Evolutionary conservation across 2,329 filamentous ascomycete genomes (phyloP).

Genomic region (Neonectria ditissima): DNA sequence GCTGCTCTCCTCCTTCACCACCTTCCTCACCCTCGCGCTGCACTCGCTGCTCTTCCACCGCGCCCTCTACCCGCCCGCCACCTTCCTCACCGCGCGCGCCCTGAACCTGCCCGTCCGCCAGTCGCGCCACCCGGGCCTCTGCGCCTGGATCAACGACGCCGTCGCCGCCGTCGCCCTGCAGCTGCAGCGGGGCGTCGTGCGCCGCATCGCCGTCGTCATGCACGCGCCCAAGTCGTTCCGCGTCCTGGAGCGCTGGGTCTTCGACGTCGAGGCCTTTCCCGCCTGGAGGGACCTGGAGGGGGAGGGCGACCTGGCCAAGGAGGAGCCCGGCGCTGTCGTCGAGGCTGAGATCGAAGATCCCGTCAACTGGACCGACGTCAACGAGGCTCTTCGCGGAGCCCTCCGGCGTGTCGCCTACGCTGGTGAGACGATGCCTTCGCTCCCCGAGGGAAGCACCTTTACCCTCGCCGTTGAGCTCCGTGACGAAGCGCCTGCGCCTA

Average conservation of each 20-base stretch:
- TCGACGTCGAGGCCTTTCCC: conserved; percentile 68
- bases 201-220: conserved; percentile 62
- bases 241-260: conserved; percentile 72
- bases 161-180: conserved; percentile 78
- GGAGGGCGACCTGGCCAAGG: conserved; percentile 29
- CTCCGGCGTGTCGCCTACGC: conserved; percentile 72
- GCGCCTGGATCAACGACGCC: conserved; percentile 86
- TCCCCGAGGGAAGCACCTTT: conserved; percentile 77
- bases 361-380: conserved; percentile 70
- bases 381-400: conserved; percentile 78
- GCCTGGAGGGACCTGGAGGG: conserved; percentile 35
- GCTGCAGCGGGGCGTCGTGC: conserved; percentile 68
- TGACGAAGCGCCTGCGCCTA: conserved; percentile 68
- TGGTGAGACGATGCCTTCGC: conserved; percentile 64
- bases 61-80: conserved; percentile 78
- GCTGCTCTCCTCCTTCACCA: conserved; percentile 77
- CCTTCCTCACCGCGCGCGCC: conserved; percentile 83
- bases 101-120: conserved; percentile 89
- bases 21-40: conserved; percentile 84
- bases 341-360: conserved; percentile 36
- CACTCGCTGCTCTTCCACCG: conserved; percentile 91
- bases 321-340: conserved; percentile 45
- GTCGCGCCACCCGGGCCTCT: conserved; percentile 86
- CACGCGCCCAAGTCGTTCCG: conserved; percentile 53
- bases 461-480: conserved; percentile 81